Percentiles rank a stretch among this genome's conserved stretches.
Conservation (phyloP, 495 filamentous ascomycete genomes). For the Platismatia glauca region DNA sequence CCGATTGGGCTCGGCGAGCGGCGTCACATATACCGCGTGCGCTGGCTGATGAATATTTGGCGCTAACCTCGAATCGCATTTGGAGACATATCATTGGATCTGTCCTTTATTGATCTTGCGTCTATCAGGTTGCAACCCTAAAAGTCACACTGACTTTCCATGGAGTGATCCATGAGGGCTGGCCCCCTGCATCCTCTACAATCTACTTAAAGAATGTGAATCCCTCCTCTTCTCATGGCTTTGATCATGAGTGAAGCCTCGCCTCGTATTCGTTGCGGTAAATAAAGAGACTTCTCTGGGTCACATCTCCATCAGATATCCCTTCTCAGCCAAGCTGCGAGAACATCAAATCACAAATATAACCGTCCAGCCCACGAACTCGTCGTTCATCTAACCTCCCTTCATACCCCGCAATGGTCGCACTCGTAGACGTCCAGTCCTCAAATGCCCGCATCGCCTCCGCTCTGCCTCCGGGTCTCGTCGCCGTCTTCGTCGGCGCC, state of each 20-base stretch:
- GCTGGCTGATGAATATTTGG: no score
- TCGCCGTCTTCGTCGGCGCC: slow-evolving; percentile 51
- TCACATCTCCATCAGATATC: background rate
- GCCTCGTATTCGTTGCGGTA: background rate
- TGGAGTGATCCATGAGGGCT: no score
- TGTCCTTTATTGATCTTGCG: background rate
- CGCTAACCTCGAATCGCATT: background rate
- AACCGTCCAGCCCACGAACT: no score
- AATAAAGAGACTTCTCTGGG: background rate
- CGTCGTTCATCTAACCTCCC: background rate
- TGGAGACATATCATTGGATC: background rate
- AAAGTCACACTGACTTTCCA: background rate
- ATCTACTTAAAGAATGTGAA: background rate
- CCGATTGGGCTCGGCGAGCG: no score
- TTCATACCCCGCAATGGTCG: slow-evolving; percentile 28
- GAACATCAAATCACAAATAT: background rate
- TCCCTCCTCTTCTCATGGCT: no score
- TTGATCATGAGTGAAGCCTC: background rate
- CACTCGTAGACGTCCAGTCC: slow-evolving; percentile 28
- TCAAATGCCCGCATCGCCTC: slow-evolving; percentile 35
- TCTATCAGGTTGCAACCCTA: background rate
- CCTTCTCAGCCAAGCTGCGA: background rate
- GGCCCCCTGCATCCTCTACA: background rate
- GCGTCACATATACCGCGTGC: no score
- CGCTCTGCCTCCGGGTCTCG: slow-evolving; percentile 27